phyloP scores from a whole-genome alignment of 192 early-diverging fungal species.

The Backusella australiensis region DNA sequence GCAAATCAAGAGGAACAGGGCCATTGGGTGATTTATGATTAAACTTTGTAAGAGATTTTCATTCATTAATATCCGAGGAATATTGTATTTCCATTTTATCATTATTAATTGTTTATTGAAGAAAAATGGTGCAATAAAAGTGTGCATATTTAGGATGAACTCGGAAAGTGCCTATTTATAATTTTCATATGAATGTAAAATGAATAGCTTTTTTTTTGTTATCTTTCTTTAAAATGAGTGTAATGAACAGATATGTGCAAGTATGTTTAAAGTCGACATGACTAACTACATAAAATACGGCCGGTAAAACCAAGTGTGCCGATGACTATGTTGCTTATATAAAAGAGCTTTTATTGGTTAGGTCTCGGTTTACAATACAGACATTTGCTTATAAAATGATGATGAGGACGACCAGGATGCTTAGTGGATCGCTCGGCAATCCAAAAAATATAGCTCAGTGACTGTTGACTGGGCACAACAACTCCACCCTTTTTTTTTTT shows the following conservation, averaged over 20 bases:
- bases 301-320: neutral
- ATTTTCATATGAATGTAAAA: neutral
- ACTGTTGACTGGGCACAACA: neutral
- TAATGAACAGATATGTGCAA: neutral
- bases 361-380: neutral
- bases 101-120: neutral
- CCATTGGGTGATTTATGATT: neutral
- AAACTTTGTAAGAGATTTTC: neutral
- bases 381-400: neutral
- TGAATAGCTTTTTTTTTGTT: neutral
- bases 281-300: neutral
- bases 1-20: neutral
- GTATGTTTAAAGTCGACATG: neutral
- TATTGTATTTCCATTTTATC: neutral
- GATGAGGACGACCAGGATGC: neutral
- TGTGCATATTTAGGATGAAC: neutral
- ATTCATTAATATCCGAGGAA: neutral
- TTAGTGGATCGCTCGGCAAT: neutral
- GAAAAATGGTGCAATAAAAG: neutral
- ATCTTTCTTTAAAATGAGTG: neutral
- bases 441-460: neutral
- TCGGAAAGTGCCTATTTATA: neutral
- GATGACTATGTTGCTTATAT: neutral
- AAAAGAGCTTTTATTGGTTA: neutral
- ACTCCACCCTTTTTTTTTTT: neutral